Base-by-base conservation (phyloP, 345 rosid genomes). In the Abelmoschus esculentus region DNA sequence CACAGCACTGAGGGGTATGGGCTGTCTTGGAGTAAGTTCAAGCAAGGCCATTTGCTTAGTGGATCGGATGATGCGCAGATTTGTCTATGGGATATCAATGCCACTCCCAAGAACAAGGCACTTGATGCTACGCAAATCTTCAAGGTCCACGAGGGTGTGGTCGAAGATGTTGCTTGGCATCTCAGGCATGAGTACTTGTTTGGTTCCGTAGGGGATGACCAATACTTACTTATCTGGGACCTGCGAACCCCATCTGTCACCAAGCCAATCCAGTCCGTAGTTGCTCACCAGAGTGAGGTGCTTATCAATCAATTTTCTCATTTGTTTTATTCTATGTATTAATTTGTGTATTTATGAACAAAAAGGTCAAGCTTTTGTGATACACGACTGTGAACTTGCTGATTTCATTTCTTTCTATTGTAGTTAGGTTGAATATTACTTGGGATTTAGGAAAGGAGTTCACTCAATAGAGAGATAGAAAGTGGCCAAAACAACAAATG, bases 121-220 rank as follows among this genome's bases (percentile, higher is more conserved):
- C 89, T 96, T 5, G 98, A 96, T 73, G 99, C 99, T 59, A 87
- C 74, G 77, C 93, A 83, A 69, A 89, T 85, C 66, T 91, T 87
- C 71, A 91, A 89, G 93, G 96, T 91, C 67, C 99, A 96, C 69
- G 99, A 96, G 83, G 98, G 99, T 31, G 98, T 96, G 5, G 99
- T 92, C 14, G 99, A 96, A 83, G 99, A 96, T 81, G 99, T 96
- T 1, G 98, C 99, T 0, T 96, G 99, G 98, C 99, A 96, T 85
- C 76, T 86, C 74, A 86, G 97, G 74, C 99, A 96, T 72, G 99
- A 90, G 73, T 83, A 96, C 81, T 77, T 96, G 67, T 92, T 96
- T 89, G 99, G 99, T 73, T 96, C 98, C 5, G 97, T 90, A 73
- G 99, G 99, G 36, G 99, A 96, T 81, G 98, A 96, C 77, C 98